Conservation (phyloP, 192 early-diverging fungal species). For the Mortierella hygrophila region DNA sequence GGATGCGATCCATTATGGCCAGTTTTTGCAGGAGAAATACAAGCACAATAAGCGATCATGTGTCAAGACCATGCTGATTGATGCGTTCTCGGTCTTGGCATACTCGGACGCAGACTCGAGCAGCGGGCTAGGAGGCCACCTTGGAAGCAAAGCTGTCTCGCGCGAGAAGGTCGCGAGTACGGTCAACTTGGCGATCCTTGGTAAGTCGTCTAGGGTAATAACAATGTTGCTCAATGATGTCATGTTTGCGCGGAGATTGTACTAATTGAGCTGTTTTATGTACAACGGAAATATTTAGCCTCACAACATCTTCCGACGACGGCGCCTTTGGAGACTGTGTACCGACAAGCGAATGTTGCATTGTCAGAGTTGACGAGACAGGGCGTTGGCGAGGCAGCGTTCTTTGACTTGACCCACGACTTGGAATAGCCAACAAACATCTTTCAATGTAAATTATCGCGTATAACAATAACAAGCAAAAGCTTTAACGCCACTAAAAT, state of each 20-base stretch:
- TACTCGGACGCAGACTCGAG: conserved; percentile 72
- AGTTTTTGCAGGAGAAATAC: conserved; percentile 70
- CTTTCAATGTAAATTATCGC: not conserved
- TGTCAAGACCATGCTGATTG: conserved; percentile 50
- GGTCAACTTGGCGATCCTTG: conserved; percentile 78
- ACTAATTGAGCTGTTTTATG: no score
- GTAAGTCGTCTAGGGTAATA: conserved; percentile 31
- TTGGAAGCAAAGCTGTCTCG: conserved; percentile 14
- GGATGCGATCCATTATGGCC: conserved; percentile 64
- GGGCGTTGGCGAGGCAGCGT: conserved; percentile 54
- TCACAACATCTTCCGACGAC: conserved; percentile 68
- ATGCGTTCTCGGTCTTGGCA: conserved; percentile 80
- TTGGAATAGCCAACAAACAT: conserved; percentile 4
- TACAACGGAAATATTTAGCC: conserved; percentile 30
- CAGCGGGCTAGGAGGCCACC: conserved; percentile 13
- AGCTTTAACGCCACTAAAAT: no score
- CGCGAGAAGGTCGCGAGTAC: conserved; percentile 73
- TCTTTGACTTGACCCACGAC: conserved; percentile 60
- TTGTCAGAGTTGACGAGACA: conserved; percentile 51
- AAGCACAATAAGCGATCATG: conserved; percentile 15
- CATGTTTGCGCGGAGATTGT: not conserved
- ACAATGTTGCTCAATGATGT: not conserved
- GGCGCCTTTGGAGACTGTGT: conserved; percentile 69
- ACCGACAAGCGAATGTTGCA: conserved; percentile 50
- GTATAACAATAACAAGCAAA: not conserved